phyloP scores from a whole-genome alignment of 2,329 filamentous ascomycete genomes.

The Coniella lustricola region DNA sequence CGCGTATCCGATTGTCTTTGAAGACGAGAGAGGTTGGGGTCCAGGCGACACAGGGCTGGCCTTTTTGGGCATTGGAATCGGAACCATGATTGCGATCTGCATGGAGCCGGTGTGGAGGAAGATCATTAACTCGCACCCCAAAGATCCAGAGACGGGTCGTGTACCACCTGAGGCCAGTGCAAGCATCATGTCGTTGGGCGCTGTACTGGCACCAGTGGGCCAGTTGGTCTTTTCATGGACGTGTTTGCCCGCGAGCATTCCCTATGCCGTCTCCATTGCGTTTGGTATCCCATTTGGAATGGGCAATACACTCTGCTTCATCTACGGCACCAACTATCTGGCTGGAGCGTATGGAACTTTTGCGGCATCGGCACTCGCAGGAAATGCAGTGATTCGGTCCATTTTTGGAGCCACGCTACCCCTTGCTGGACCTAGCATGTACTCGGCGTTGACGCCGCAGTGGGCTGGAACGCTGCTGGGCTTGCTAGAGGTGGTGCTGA shows the following conservation, averaged over 20 bases:
- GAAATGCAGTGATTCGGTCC: conserved; percentile 64
- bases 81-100: conserved; percentile 54
- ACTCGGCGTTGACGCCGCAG: conserved; percentile 56
- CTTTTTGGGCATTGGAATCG: conserved; percentile 65
- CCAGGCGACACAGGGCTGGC: conserved; percentile 67
- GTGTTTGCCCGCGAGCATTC: conserved; percentile 66
- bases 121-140: conserved; percentile 69
- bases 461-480: conserved; percentile 70
- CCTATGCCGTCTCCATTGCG: conserved; percentile 70
- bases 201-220: conserved; percentile 66
- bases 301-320: conserved; percentile 69
- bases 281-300: conserved; percentile 70
- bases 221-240: conserved; percentile 89
- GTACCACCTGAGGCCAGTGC: conserved; percentile 75
- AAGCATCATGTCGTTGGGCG: conserved; percentile 69
- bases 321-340: conserved; percentile 71
- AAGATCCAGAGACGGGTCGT: conserved; percentile 68
- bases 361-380: conserved; percentile 67
- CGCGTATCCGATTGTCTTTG: conserved; percentile 81
- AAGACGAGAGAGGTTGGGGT: conserved; percentile 66
- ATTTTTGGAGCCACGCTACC: conserved; percentile 65
- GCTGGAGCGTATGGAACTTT: conserved; percentile 71
- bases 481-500: conserved; percentile 59
- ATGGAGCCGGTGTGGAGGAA: conserved; percentile 66
- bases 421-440: conserved; percentile 66